Conservation (phyloP, 23 red algal species). For the Pyropia yezoensis region DNA sequence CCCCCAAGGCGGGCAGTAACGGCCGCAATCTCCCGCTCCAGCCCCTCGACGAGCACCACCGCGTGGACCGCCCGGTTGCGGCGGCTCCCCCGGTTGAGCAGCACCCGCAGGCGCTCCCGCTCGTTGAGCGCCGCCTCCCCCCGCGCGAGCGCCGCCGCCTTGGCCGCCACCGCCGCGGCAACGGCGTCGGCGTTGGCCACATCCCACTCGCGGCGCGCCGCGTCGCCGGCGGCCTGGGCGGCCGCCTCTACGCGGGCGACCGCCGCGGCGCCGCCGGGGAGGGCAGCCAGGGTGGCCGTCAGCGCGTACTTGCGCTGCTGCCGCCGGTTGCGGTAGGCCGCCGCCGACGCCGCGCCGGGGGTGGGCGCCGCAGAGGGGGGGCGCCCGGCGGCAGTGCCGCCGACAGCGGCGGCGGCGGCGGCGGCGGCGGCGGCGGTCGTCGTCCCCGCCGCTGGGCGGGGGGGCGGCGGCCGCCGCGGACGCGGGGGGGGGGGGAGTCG, state of each 20-base stretch:
- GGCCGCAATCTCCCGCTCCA: too few species aligned
- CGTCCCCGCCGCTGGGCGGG: not conserved
- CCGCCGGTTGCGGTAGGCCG: not conserved
- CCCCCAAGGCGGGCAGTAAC: too few species aligned
- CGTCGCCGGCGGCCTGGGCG: slow-evolving; percentile 1
- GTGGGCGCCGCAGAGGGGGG: slow-evolving; percentile 1
- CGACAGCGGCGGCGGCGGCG: not conserved
- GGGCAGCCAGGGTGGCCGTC: not conserved
- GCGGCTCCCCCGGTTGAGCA: too few species aligned
- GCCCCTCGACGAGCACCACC: too few species aligned
- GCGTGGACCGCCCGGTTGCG: too few species aligned
- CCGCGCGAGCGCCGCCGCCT: not conserved
- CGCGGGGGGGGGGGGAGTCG: slow-evolving; percentile 7
- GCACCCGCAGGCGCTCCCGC: too few species aligned
- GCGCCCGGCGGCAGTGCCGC: not conserved
- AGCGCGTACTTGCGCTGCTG: not conserved
- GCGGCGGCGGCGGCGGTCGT: not conserved
- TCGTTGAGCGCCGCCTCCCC: not conserved
- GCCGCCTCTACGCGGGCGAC: not conserved
- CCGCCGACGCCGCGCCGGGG: not conserved
- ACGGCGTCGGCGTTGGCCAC: not conserved
- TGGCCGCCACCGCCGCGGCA: not conserved
- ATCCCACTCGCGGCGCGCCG: not conserved
- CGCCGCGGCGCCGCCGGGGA: not conserved
- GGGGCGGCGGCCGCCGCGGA: not conserved